phyloP scores from a whole-genome alignment of 2,329 filamentous ascomycete species.

The Beauveria scarabaeidicola region DNA sequence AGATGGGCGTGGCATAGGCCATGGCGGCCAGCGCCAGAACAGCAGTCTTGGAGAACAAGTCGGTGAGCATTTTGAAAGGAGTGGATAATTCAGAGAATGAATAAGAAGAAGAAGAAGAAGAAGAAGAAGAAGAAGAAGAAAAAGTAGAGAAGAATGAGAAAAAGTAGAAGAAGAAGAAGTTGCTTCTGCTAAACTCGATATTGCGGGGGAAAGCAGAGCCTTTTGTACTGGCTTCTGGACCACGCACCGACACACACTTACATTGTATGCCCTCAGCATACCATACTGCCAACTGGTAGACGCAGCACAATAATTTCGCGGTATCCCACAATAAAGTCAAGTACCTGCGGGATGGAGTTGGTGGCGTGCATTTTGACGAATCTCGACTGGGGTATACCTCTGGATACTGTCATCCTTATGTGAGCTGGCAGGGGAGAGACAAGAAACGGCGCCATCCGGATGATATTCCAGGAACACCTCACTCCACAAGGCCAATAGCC shows the following conservation, averaged over 20 bases:
- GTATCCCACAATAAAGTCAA: not conserved
- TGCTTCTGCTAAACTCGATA: not conserved
- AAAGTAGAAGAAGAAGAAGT: not conserved
- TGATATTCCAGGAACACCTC: not conserved
- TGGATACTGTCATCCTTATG: not conserved
- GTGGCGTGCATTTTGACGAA: not conserved
- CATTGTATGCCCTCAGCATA: not conserved
- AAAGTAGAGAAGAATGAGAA: not conserved
- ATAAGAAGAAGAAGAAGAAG: not conserved
- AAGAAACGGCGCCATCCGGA: not conserved
- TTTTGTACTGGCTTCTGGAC: not conserved
- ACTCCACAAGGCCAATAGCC: not conserved
- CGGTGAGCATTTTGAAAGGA: not conserved
- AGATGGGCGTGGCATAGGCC: not conserved
- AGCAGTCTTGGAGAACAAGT: constrained; percentile 1
- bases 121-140: not conserved
- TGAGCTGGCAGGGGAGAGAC: not conserved
- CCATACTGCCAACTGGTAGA: too few relatives aligned
- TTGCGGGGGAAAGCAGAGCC: not conserved
- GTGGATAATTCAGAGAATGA: not conserved
- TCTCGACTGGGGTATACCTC: not conserved
- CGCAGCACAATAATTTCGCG: not conserved
- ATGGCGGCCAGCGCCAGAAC: constrained; percentile 2
- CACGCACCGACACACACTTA: not conserved
- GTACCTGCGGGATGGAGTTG: not conserved